Evolutionary conservation across 306 rosid species (phyloP).

Genomic region (Lathyrus tuberosus): DNA sequence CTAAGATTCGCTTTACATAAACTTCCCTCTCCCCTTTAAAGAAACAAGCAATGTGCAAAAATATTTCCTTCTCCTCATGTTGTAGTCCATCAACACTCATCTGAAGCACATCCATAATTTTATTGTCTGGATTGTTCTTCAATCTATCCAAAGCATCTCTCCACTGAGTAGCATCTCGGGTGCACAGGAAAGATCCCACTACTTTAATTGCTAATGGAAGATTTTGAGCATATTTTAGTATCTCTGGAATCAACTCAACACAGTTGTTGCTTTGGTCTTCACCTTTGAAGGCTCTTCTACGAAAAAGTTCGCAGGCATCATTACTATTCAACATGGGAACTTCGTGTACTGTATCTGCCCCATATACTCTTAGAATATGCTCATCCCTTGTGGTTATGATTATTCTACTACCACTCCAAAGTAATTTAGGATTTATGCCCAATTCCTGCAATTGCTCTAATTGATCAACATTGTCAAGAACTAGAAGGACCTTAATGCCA

Average conservation of each 20-base stretch:
- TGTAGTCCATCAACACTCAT: constrained; percentile 24
- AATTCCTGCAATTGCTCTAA: constrained; percentile 22
- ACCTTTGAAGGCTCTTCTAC: constrained; percentile 31
- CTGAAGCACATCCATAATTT: constrained; percentile 28
- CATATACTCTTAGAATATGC: constrained; percentile 21
- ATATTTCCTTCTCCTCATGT: not conserved
- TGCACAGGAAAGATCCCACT: constrained; percentile 35
- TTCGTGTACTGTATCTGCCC: not conserved
- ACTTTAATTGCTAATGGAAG: constrained; percentile 32
- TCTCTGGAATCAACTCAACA: not conserved
- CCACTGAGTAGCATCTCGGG: constrained; percentile 27
- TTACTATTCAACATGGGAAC: constrained; percentile 1
- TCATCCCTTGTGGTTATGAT: constrained; percentile 32
- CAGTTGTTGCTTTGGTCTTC: not conserved
- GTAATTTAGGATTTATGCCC: constrained; percentile 14
- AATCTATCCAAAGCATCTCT: constrained; percentile 24
- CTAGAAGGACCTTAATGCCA: constrained; percentile 10
- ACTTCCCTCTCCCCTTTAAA: constrained; percentile 4
- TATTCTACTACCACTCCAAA: constrained; percentile 16
- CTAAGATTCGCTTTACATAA: not conserved
- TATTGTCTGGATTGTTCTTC: not conserved
- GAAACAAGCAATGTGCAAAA: not conserved
- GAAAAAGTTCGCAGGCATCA: constrained; percentile 23
- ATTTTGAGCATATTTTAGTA: constrained; percentile 1
- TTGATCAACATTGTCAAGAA: constrained; percentile 36